A percentile compares a stretch with the other conserved stretches of the same genome.
phyloP scores from a whole-genome alignment of 2,329 filamentous ascomycete species.

The Arthrobotrys conoides region DNA sequence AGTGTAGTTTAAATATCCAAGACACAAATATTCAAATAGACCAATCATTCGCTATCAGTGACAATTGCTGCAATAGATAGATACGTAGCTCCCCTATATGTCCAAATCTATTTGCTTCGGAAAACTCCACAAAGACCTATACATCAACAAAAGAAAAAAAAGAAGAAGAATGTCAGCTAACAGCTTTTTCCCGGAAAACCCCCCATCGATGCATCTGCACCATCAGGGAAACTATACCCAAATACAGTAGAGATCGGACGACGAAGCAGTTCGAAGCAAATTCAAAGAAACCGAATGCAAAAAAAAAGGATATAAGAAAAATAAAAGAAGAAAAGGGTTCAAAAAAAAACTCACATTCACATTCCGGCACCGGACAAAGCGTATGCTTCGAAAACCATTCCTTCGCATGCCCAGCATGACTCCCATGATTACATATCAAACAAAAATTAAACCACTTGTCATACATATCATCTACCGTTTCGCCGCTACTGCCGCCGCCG shows the following conservation, averaged over 20 bases:
- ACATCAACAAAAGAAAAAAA: neutral
- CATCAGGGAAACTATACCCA: neutral
- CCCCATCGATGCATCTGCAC: neutral
- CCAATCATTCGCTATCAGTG: too few relatives aligned
- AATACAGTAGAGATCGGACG: neutral
- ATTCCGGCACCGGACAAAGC: slow-evolving; percentile 79
- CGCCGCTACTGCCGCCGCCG: neutral
- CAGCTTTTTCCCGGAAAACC: neutral
- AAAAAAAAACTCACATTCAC: slow-evolving; percentile 73
- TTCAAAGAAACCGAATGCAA: neutral
- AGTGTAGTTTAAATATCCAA: too few relatives aligned
- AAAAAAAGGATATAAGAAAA: neutral
- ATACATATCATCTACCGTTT: slow-evolving; percentile 69
- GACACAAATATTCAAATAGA: too few relatives aligned
- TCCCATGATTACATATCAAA: slow-evolving; percentile 77
- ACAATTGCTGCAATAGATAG: too few relatives aligned
- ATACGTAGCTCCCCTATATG: too few relatives aligned
- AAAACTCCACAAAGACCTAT: slow-evolving; percentile 59
- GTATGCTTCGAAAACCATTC: slow-evolving; percentile 77
- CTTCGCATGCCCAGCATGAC: slow-evolving; percentile 77
- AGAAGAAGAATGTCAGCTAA: neutral
- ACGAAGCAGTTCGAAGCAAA: too few relatives aligned
- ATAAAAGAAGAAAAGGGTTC: neutral
- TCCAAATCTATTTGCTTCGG: slow-evolving; percentile 41
- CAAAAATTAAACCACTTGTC: slow-evolving; percentile 75